Base-by-base conservation (phyloP, 805 yeast genomes). In the Candida loeiensis region DNA sequence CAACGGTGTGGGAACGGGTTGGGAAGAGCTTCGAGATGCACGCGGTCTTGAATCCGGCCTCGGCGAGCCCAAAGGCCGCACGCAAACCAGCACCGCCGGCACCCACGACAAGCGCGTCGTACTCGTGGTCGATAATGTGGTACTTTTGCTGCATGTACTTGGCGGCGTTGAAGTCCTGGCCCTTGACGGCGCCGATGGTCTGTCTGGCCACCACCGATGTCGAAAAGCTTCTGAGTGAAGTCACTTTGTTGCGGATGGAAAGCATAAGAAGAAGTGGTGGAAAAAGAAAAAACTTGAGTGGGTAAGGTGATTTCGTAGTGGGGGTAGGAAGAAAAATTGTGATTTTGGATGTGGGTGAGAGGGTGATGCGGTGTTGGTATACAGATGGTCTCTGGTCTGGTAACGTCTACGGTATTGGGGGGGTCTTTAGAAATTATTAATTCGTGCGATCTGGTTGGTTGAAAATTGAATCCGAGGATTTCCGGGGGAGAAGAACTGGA, bases 71-170 rank as follows among this genome's bases (percentile, higher is more conserved):
- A 55, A 91, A 93, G 27, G 99, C 98, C 30, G 99, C 99, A 71
- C 99, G 82, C 46, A 91, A 74, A 61, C 99, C 99, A 36, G 99
- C 99, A 64, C 99, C 99, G 59, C 99, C 99, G 43, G 99, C 99
- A 59, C 99, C 99, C 40, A 91, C 89, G 45, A 91, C 98, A 36
- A 91, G 80, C 75, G 96, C 89, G 73, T 91, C 99, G 69, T 93
- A 91, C 66, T 93, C 98, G 66, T 91, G 99, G 69, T 91, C 98
- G 51, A 91, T 82, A 48, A 91, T 82, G 59, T 88, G 93, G 67
- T 93, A 91, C 59, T 89, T 86, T 50, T 79, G 71, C 36, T 61
- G 55, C 68, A 68, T 60, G 48, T 68, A 67, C 50, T 68, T 69
- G 50, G 73, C 56, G 32, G 73, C 64, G 45, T 66, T 65, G 49